Evolutionary conservation across 345 rosid species (phyloP), one percentile per base, ranked within the genome.

Genomic region (Mangifera indica): DNA sequence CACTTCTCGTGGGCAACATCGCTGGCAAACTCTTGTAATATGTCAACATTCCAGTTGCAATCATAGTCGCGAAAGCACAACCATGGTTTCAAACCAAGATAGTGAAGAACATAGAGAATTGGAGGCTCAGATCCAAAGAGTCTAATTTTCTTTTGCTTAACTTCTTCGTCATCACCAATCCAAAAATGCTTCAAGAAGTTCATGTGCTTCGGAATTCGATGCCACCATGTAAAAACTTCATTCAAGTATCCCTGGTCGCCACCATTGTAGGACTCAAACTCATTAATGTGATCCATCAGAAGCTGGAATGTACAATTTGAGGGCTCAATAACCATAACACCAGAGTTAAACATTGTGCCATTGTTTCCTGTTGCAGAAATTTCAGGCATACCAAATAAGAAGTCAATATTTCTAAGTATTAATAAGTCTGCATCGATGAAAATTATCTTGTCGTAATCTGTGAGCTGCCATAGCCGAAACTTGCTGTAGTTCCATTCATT

Each of bases 401-500:
- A 91, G 74, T 93, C 97, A 15, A 94, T 89, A 87, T 94, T 92
- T 73, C 98, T 78, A 46, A 94, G 87, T 25, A 92, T 88, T 7
- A 94, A 86, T 69, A 94, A 75, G 80, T 94, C 98, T 0, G 98
- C 97, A 25, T 95, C 98, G 1, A 95, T 90, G 86, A 95, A 95
- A 55, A 95, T 90, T 79, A 95, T 84, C 81, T 92, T 95, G 74
- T 90, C 91, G 24, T 95, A 95, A 66, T 95, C 92, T 13, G 98
- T 95, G 73, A 95, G 82, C 83, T 95, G 98, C 99, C 99, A 95
- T 37, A 95, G 79, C 17, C 96, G 79, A 77, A 95, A 92, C 78
- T 91, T 95, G 91, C 99, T 95, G 83, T 95, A 95, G 75, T 95
- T 95, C 97, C 97, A 95, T 70, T 95, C 97, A 67, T 92, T 95